phyloP scores from a whole-genome alignment of 306 rosid species.

The Alnus glutinosa region DNA sequence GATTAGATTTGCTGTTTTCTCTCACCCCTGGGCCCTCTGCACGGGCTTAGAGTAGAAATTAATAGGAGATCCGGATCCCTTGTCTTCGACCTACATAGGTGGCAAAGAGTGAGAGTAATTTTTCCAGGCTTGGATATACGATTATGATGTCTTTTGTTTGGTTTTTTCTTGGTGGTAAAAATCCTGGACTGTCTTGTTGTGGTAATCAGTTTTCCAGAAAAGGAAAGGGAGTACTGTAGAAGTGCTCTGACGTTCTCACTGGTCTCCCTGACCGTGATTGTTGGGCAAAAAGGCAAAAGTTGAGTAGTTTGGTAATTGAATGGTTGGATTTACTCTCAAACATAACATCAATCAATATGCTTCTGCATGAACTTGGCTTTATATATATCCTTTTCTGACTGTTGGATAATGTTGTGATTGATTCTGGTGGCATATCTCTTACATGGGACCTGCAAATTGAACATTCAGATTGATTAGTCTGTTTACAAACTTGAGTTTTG shows the following conservation, averaged over 20 bases:
- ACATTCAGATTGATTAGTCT: background rate
- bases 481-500: background rate
- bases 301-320: background rate
- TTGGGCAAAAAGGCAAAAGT: background rate
- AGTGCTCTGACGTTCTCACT: background rate
- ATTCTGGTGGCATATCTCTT: background rate
- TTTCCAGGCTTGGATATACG: background rate
- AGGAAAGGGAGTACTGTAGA: background rate
- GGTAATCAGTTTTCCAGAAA: background rate
- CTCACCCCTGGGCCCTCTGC: no score
- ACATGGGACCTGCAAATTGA: conserved; percentile 5
- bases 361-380: background rate
- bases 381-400: background rate
- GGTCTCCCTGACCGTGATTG: background rate
- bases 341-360: background rate
- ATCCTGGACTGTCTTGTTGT: background rate
- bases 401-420: background rate
- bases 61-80: no score
- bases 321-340: background rate
- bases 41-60: no score
- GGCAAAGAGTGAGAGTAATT: background rate
- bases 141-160: background rate
- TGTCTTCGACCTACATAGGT: background rate
- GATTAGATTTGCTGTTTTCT: background rate
- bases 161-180: background rate